Conservation (phyloP, 2,329 filamentous ascomycete species). For the Didymella pomorum region DNA sequence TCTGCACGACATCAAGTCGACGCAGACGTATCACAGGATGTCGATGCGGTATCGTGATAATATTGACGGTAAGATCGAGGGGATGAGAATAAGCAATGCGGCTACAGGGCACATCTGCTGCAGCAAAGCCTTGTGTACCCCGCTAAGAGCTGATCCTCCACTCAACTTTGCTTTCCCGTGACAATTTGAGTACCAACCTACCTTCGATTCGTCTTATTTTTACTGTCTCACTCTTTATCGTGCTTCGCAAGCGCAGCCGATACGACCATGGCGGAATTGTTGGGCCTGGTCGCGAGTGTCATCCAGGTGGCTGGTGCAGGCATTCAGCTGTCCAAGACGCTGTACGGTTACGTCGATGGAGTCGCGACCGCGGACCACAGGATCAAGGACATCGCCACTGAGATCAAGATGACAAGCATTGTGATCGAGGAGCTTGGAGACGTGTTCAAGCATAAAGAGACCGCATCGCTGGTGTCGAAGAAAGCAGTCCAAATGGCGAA, state of each 20-base stretch:
- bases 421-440: conserved; percentile 41
- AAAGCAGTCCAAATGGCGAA: conserved; percentile 36
- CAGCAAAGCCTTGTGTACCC: background rate
- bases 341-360: conserved; percentile 44
- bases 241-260: background rate
- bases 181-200: background rate
- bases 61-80: background rate
- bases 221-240: background rate
- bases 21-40: background rate
- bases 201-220: background rate
- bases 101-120: background rate
- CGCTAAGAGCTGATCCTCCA: background rate
- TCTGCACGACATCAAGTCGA: background rate
- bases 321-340: conserved; percentile 39
- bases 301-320: conserved; percentile 43
- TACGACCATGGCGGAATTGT: conserved; percentile 35
- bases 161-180: background rate
- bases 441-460: conserved; percentile 39
- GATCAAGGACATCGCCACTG: conserved; percentile 40
- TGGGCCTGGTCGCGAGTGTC: conserved; percentile 42
- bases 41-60: background rate
- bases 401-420: conserved; percentile 38
- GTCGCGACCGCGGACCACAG: conserved; percentile 42
- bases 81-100: background rate
- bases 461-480: conserved; percentile 33